Evolutionary conservation across 768 basidiomycete species (phyloP), one percentile per base, ranked within the genome.

Genomic region (Phaffia tasmanica): DNA sequence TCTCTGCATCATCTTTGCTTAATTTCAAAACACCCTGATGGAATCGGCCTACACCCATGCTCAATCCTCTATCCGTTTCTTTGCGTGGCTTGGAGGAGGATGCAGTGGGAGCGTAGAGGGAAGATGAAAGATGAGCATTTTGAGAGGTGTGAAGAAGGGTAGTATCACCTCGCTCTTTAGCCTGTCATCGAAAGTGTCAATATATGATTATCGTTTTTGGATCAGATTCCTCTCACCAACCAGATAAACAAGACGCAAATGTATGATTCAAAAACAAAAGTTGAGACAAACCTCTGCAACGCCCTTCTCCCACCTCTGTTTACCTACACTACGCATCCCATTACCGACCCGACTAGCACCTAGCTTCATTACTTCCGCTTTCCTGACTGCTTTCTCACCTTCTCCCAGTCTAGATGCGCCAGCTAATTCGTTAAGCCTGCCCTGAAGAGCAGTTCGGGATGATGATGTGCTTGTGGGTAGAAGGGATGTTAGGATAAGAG

Each of bases 31-130:
- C 74, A 1, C 76, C 76, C 25, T 69, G 68, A 57, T 72, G 64
- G 67, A 76, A 77, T 63, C 67, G 69, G 0, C 76, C 76, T 15
- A 76, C 66, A 19, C 76, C 76, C 69, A 73, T 74, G 21, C 66
- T 67, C 64, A 77, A 67, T 1, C 76, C 76, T 61, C 73, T 69
- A 48, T 72, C 72, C 57, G 73, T 63, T 30, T 63, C 70, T 15
- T 60, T 65, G 32, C 64, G 69, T 11, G 57, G 62, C 46, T 50
- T 59, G 1, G 30, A 25, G n/a, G 70, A 69, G 67, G 72, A 73
- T 6, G 49, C 53, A 16, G 59, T 49, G 25, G 67, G 66, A 21
- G 50, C 64, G 32, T 54, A 66, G 35, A 66, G 29, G 14, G 65
- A 66, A 27, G 32, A 18, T 4, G 63, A 53, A 3, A 53, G 49